Conservation (phyloP, 495 filamentous ascomycete species). For the Hyphodiscus hymeniophilus region DNA sequence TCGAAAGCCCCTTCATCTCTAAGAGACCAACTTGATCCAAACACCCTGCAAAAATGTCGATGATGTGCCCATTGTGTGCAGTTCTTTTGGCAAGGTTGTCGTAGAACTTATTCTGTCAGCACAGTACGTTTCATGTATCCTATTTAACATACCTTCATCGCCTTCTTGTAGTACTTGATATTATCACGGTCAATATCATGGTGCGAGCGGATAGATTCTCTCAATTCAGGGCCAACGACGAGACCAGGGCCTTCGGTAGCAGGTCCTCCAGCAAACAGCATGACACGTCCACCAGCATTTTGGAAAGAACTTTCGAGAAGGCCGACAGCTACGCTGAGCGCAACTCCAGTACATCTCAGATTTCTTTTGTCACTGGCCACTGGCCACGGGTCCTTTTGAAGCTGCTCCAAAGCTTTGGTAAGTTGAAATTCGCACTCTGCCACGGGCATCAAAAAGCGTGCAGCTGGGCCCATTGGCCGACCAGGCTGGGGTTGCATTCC, state of each 20-base stretch:
- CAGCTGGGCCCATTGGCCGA: constrained; percentile 72
- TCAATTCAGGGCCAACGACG: constrained; percentile 94
- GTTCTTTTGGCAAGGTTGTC: constrained; percentile 93
- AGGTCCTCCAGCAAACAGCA: constrained; percentile 94
- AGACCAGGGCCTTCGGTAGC: constrained; percentile 95
- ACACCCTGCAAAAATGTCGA: constrained; percentile 97
- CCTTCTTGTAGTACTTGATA: constrained; percentile 99
- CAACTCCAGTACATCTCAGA: constrained; percentile 91
- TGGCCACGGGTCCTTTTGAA: constrained; percentile 98
- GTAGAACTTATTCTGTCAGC: constrained; percentile 57
- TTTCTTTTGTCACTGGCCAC: constrained; percentile 90
- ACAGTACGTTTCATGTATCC: background rate
- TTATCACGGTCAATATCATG: constrained; percentile 99
- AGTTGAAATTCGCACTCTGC: constrained; percentile 97
- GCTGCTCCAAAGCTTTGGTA: constrained; percentile 90
- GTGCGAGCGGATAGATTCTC: constrained; percentile 95
- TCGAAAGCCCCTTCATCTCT: constrained; percentile 97
- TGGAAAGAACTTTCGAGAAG: constrained; percentile 91
- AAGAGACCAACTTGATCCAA: constrained; percentile 96
- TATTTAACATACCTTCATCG: constrained; percentile 64
- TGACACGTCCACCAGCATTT: constrained; percentile 89
- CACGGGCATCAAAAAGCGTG: constrained; percentile 89
- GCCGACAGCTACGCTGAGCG: constrained; percentile 88
- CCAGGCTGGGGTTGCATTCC: constrained; percentile 66
- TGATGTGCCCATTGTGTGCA: constrained; percentile 92